Percentiles rank a stretch among this genome's conserved stretches.
phyloP scores from a whole-genome alignment of 1,284 basidiomycete genomes.

The Cystobasidium slooffiae region DNA sequence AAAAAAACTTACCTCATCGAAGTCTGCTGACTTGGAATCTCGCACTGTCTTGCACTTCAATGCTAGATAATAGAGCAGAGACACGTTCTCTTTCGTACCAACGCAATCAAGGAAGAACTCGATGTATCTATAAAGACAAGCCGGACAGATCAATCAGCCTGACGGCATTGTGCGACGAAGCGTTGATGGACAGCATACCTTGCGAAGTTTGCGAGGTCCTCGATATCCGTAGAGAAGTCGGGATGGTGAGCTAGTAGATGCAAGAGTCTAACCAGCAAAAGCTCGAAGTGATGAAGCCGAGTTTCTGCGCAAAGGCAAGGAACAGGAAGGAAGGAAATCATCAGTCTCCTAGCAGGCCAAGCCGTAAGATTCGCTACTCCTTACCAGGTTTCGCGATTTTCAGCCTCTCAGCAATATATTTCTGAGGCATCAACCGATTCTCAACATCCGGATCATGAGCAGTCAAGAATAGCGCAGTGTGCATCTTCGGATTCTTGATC shows the following conservation, averaged over 20 bases:
- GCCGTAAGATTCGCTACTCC: background rate
- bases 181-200: background rate
- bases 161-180: background rate
- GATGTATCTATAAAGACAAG: conserved; percentile 68
- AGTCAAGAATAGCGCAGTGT: conserved; percentile 82
- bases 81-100: conserved; percentile 74
- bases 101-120: conserved; percentile 83
- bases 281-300: conserved; percentile 72
- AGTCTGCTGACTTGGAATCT: conserved; percentile 69
- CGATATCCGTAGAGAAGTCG: conserved; percentile 65
- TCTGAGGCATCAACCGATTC: conserved; percentile 57
- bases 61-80: conserved; percentile 80
- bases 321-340: background rate
- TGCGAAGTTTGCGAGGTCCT: conserved; percentile 35
- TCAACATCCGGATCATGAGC: conserved; percentile 90
- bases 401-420: conserved; percentile 23
- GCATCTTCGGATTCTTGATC: conserved; percentile 69
- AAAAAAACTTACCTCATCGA: conserved; percentile 68
- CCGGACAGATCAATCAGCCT: background rate
- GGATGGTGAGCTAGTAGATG: conserved; percentile 92
- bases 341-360: background rate
- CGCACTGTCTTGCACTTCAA: conserved; percentile 82
- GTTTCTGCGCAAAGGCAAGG: conserved; percentile 59
- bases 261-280: conserved; percentile 80
- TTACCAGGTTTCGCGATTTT: conserved; percentile 14